Evolutionary conservation across 148 eudicot genomes (phyloP).

Genomic region (Silene conica): DNA sequence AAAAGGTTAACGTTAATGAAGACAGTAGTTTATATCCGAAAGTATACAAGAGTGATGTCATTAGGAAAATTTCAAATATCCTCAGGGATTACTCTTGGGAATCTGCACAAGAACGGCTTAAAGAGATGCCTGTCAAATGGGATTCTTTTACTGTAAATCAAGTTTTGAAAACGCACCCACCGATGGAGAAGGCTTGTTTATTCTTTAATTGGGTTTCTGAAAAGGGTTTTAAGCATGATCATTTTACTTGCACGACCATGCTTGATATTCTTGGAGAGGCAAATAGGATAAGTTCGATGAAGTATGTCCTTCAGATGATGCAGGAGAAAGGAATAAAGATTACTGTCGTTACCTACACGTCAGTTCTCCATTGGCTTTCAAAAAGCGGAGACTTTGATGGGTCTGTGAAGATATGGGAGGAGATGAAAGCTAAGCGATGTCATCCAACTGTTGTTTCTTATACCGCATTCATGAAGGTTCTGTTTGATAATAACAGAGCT

Average conservation of each 20-base stretch:
- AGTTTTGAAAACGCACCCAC: conserved; percentile 85
- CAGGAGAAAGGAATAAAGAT: conserved; percentile 62
- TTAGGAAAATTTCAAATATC: conserved; percentile 48
- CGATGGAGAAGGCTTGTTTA: conserved; percentile 86
- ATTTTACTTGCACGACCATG: conserved; percentile 81
- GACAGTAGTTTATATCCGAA: conserved; percentile 34
- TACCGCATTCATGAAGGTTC: conserved; percentile 77
- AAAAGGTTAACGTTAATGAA: conserved; percentile 20
- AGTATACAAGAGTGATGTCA: conserved; percentile 46
- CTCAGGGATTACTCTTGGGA: conserved; percentile 70
- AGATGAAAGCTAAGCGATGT: conserved; percentile 57
- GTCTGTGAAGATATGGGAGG: conserved; percentile 64
- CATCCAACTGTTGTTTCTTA: conserved; percentile 73
- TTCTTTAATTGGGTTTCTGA: conserved; percentile 74
- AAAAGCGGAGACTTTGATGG: conserved; percentile 75
- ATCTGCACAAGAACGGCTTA: conserved; percentile 53
- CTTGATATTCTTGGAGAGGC: conserved; percentile 93
- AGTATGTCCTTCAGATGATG: conserved; percentile 65
- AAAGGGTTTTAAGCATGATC: conserved; percentile 71
- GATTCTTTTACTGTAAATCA: conserved; percentile 79
- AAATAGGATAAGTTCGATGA: conserved; percentile 70
- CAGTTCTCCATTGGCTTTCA: conserved; percentile 75
- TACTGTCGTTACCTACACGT: conserved; percentile 66
- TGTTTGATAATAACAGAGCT: conserved; percentile 60
- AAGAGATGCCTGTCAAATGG: conserved; percentile 50